Base-by-base conservation (phyloP, 257 asterid genomes). In the Orobanche coerulescens region DNA sequence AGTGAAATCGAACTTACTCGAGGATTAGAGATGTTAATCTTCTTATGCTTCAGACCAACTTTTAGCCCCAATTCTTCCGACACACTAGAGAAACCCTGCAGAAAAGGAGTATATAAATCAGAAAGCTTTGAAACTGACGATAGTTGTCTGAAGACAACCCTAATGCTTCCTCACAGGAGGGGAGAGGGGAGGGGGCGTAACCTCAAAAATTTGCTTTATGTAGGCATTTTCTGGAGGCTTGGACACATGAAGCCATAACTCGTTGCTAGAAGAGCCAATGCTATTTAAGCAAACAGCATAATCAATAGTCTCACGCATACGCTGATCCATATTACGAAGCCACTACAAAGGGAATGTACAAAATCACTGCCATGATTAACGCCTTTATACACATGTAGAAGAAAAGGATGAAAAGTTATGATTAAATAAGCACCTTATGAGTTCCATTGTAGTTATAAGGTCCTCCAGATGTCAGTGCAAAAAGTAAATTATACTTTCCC, bases 251-350 rank as follows among this genome's bases (percentile, higher is more conserved):
- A 88, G 61, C 87, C 85, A 84, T 51, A 88, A 66, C 58, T 88
- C 81, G 66, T 79, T 53, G 67, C 65, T 63, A 10, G 63, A 22
- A 19, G 93, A 83, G 24, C 93, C 96, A 79, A 88, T 62, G 65
- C 90, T 88, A 79, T 88, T 85, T 76, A 88, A 85, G 87, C 96
- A 88, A 75, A 88, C 76, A 46, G 93, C 96, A 78, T 79, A 85
- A 70, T 88, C 96, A 31, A 88, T 81, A 76, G 84, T 79, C 82
- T 88, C 96, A 15, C 90, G 93, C 54, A 76, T 22, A 40, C 95
- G 87, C 62, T 85, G 96, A 69, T 85, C 93, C 75, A 85, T 76
- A 73, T 90, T 79, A 46, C 71, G 85, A 67, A 88, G 93, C 96
- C 96, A 85, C 96, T 88, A 70, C 9, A 72, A 61, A 42, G 73